Percentiles rank a stretch among this genome's conserved stretches.
Evolutionary conservation across 2,329 filamentous ascomycete genomes (phyloP).

Genomic region (Trichocomaceae sp.): DNA sequence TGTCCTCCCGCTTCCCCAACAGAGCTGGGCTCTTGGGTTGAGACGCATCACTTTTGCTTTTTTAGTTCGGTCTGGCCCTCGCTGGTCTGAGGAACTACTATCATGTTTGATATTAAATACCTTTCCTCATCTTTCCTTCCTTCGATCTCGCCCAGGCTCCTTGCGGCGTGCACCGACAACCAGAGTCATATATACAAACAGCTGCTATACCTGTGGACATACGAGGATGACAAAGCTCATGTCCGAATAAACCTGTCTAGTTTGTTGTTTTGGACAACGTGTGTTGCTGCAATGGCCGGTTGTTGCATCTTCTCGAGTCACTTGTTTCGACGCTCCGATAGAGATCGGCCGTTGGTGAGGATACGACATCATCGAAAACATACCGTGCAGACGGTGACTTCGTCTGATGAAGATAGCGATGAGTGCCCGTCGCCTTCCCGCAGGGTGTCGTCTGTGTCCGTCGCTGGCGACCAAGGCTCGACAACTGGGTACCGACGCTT

Average conservation of each 20-base stretch:
- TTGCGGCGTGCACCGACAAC: not conserved
- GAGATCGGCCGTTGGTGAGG: slow-evolving; percentile 12
- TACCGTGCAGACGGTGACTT: slow-evolving; percentile 25
- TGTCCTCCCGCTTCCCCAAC: not conserved
- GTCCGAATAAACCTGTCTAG: slow-evolving; percentile 25
- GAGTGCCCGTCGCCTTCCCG: slow-evolving; percentile 27
- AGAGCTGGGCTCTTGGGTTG: slow-evolving; percentile 2
- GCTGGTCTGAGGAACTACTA: not conserved
- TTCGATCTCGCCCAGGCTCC: not conserved
- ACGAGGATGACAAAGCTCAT: slow-evolving; percentile 20
- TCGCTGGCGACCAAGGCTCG: slow-evolving; percentile 18
- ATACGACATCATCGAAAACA: slow-evolving; percentile 21
- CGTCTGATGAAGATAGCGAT: slow-evolving; percentile 32
- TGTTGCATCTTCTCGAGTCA: slow-evolving; percentile 28
- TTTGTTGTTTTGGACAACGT: slow-evolving; percentile 27
- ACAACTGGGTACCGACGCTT: slow-evolving; percentile 23
- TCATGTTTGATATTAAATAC: slow-evolving; percentile 6
- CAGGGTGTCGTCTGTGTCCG: slow-evolving; percentile 19
- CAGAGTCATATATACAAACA: slow-evolving; percentile 2
- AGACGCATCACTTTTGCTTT: not conserved
- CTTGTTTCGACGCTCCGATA: slow-evolving; percentile 21
- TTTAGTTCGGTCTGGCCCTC: slow-evolving; percentile 1
- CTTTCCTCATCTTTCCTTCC: slow-evolving; percentile 7
- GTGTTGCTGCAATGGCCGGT: slow-evolving; percentile 30
- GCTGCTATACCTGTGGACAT: slow-evolving; percentile 6